Evolutionary conservation across 2,329 filamentous ascomycete genomes (phyloP), one percentile per base, ranked within the genome.

Genomic region (Colletotrichum costaricense): DNA sequence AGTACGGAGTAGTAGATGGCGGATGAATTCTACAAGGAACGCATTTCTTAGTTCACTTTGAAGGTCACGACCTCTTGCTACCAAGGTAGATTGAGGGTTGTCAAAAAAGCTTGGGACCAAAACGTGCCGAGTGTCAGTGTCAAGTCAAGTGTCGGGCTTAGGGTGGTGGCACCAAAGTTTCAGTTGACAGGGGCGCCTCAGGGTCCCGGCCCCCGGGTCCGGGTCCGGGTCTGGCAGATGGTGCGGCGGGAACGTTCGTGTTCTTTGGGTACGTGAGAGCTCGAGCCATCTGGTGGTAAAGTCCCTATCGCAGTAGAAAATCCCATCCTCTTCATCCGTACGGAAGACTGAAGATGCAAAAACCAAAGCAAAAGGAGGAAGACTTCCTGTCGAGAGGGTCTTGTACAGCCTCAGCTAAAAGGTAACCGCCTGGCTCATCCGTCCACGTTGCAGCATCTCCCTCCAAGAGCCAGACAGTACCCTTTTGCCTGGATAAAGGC

Each of bases 121-220:
- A 46, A 69, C 3, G 38, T 63, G 64, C 19, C 38, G 38, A 55
- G 30, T 28, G 56, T 62, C 42, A 54, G 64, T 69, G 65, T 72
- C 65, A 72, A 60, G 69, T 57, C 52, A 69, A 60, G 69, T 63
- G 64, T 63, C 57, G 16, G 69, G 49, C 28, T 19, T 19, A 46
- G 24, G 16, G 22, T 24, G 57, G 65, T 46, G 58, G 52, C 69
- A 67, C 65, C 67, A 72, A 55, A 55, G 69, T 72, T 72, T 72
- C 65, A 63, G 52, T 69, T 54, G 65, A 63, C 69, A 69, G 65
- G 58, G 65, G 38, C 57, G 46, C 52, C 9, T 24, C 14, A 46
- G 52, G 54, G 56, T 62, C 64, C 56, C 42, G 55, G 64, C 16
- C 35, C 33, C 33, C 57, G 46, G 22, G 24, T 30, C 14, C 30